phyloP scores from a whole-genome alignment of 73 alveolate species.

The Uronychia binucleata region DNA sequence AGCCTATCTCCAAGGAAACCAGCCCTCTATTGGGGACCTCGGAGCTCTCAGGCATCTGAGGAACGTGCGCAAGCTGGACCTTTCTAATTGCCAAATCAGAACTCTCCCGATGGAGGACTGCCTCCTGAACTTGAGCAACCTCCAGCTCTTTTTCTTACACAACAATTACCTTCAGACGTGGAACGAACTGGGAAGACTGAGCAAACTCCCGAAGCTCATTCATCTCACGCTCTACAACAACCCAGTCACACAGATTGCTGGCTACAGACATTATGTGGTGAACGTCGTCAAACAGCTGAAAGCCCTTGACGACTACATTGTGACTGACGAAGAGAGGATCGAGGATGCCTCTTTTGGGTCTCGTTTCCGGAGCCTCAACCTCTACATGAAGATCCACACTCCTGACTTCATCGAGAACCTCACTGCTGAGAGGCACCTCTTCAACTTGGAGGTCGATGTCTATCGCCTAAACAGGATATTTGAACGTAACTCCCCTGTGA shows the following conservation, averaged over 20 bases:
- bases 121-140: constrained; percentile 3
- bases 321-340: constrained; percentile 68
- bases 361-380: constrained; percentile 41
- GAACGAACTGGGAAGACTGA: constrained; percentile 33
- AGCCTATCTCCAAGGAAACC: constrained; percentile 57
- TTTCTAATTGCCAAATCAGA: constrained; percentile 29
- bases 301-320: constrained; percentile 60
- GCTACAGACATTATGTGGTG: constrained; percentile 63
- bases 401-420: constrained; percentile 61
- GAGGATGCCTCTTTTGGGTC: constrained; percentile 62
- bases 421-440: constrained; percentile 64
- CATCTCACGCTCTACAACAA: constrained; percentile 55
- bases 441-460: constrained; percentile 60
- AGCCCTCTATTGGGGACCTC: constrained; percentile 15
- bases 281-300: constrained; percentile 11
- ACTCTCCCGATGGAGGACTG: constrained; percentile 35
- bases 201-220: constrained; percentile 27
- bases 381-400: constrained; percentile 50
- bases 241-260: constrained; percentile 50
- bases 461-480: constrained; percentile 49
- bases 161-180: constrained; percentile 10
- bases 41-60: constrained; percentile 15
- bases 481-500: constrained; percentile 56
- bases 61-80: constrained; percentile 42
- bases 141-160: constrained; percentile 16